phyloP scores from a whole-genome alignment of 768 basidiomycete species.

The Termitomyces sp. region DNA sequence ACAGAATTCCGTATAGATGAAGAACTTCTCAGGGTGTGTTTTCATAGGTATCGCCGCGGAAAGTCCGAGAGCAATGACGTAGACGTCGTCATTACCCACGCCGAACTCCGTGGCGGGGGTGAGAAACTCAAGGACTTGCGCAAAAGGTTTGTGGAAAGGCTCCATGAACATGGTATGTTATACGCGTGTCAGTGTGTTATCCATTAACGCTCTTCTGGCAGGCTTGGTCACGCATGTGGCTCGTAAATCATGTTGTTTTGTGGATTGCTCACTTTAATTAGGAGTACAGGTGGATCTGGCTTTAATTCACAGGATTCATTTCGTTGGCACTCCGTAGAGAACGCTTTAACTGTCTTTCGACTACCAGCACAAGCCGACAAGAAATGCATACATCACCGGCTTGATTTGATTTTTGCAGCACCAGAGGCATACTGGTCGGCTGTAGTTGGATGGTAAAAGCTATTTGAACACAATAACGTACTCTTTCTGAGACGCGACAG shows the following conservation, averaged over 20 bases:
- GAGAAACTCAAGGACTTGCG: conserved; percentile 58
- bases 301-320: conserved; percentile 52
- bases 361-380: conserved; percentile 38
- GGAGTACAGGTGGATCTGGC: conserved; percentile 48
- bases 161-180: conserved; percentile 52
- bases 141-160: conserved; percentile 48
- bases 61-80: conserved; percentile 80
- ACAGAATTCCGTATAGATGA: conserved; percentile 15
- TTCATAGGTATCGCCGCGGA: conserved; percentile 73
- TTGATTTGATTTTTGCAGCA: conserved; percentile 81
- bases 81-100: conserved; percentile 84
- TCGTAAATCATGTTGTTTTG: conserved; percentile 43
- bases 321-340: conserved; percentile 82
- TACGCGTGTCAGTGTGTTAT: neutral
- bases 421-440: conserved; percentile 84
- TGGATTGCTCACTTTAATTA: neutral
- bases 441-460: conserved; percentile 77
- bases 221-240: conserved; percentile 81
- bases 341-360: conserved; percentile 74
- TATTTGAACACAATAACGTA: neutral
- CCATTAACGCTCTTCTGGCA: conserved; percentile 17
- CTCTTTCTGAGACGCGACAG: conserved; percentile 27
- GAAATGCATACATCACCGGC: conserved; percentile 52
- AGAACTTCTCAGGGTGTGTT: neutral
- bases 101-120: conserved; percentile 36